Conservation (phyloP, 164 flowering plant genomes). For the Protea cynaroides region DNA sequence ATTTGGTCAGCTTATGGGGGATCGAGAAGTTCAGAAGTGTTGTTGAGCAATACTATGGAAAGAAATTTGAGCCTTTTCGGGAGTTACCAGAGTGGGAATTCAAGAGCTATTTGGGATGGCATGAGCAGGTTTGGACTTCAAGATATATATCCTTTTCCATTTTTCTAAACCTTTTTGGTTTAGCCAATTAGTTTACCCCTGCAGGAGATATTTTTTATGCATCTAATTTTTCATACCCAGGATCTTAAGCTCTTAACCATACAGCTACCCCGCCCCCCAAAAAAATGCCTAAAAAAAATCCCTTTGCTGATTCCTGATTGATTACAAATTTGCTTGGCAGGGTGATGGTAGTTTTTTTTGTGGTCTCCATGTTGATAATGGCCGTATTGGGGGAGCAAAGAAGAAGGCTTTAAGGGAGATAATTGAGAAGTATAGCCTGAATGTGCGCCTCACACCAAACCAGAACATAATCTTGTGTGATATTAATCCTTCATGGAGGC, state of each 20-base stretch:
- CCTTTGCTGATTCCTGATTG: background rate
- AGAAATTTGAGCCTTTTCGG: constrained; percentile 77
- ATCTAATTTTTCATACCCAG: background rate
- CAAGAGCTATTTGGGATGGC: constrained; percentile 94
- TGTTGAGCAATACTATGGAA: constrained; percentile 92
- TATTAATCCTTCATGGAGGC: constrained; percentile 70
- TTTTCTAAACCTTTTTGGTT: background rate
- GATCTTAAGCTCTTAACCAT: background rate
- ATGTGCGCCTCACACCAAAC: constrained; percentile 89
- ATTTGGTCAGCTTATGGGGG: constrained; percentile 89
- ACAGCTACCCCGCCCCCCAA: background rate
- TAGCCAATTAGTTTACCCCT: background rate
- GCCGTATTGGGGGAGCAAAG: constrained; percentile 82
- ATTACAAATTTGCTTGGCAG: constrained; percentile 29
- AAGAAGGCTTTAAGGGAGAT: constrained; percentile 81
- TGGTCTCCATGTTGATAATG: constrained; percentile 95
- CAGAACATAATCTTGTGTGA: constrained; percentile 88
- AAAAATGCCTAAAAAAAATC: too few relatives aligned
- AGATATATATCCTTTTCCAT: background rate
- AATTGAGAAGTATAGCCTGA: constrained; percentile 77
- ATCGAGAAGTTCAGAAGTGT: constrained; percentile 90
- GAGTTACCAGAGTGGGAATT: constrained; percentile 96
- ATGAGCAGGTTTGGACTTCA: constrained; percentile 62
- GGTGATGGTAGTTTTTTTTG: constrained; percentile 82
- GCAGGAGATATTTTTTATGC: background rate